phyloP scores from a whole-genome alignment of 805 yeast genomes.

The Ogataea allantospora region DNA sequence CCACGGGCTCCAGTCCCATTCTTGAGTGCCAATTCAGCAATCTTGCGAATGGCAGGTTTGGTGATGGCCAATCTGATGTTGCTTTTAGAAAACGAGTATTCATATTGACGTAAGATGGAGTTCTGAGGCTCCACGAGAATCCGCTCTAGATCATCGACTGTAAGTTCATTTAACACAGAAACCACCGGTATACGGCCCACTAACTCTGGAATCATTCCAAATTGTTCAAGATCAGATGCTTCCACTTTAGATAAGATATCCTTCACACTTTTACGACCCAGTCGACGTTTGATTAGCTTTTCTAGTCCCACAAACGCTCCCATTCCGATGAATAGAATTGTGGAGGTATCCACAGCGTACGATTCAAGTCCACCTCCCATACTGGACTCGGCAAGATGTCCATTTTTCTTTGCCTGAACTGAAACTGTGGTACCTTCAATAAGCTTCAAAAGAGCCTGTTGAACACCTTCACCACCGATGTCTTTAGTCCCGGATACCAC shows the following conservation, averaged over 20 bases:
- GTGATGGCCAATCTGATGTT: slow-evolving; percentile 53
- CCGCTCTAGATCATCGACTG: slow-evolving; percentile 44
- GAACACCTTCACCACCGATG: slow-evolving; percentile 66
- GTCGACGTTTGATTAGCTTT: slow-evolving; percentile 42
- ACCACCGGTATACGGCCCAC: slow-evolving; percentile 59
- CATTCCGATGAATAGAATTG: slow-evolving; percentile 54
- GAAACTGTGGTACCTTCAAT: slow-evolving; percentile 55
- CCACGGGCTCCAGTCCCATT: slow-evolving; percentile 67
- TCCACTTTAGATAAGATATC: slow-evolving; percentile 40
- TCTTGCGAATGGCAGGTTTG: slow-evolving; percentile 42
- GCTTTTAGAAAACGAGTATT: slow-evolving; percentile 50
- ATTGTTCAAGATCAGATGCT: slow-evolving; percentile 49
- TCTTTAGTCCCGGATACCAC: slow-evolving; percentile 50
- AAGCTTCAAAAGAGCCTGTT: slow-evolving; percentile 55
- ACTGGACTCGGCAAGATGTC: slow-evolving; percentile 14
- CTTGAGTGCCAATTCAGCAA: slow-evolving; percentile 47
- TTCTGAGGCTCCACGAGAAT: slow-evolving; percentile 56
- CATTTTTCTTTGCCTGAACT: slow-evolving; percentile 36
- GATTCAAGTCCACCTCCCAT: slow-evolving; percentile 32
- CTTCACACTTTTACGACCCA: slow-evolving; percentile 21
- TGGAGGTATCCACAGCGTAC: slow-evolving; percentile 51
- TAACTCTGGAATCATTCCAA: slow-evolving; percentile 59
- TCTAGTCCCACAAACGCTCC: slow-evolving; percentile 65
- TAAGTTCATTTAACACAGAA: slow-evolving; percentile 47
- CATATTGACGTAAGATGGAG: slow-evolving; percentile 52